Evolutionary conservation across 306 rosid species (phyloP).

Genomic region (Vigna nakashimae): DNA sequence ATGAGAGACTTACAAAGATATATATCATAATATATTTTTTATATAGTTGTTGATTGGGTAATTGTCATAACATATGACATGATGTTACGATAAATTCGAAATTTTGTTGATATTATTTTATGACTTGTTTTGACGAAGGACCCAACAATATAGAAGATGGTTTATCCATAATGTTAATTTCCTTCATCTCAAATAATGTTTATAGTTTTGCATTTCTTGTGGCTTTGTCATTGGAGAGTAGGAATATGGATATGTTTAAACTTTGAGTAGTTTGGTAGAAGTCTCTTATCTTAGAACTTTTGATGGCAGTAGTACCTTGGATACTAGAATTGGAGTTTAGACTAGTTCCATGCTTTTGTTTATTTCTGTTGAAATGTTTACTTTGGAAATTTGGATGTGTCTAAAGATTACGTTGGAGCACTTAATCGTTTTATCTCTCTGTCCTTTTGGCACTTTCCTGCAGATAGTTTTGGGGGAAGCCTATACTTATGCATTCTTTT

Average conservation of each 20-base stretch:
- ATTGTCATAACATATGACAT: too few relatives aligned
- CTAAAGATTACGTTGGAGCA: background rate
- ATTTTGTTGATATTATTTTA: too few relatives aligned
- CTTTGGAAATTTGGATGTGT: constrained; percentile 28
- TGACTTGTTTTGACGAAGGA: constrained; percentile 74
- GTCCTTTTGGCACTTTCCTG: background rate
- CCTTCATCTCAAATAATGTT: constrained; percentile 29
- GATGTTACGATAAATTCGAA: too few relatives aligned
- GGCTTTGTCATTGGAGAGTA: constrained; percentile 1
- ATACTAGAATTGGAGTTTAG: constrained; percentile 8
- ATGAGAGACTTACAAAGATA: too few relatives aligned
- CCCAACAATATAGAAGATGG: constrained; percentile 97
- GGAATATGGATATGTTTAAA: background rate
- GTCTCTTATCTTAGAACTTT: constrained; percentile 13
- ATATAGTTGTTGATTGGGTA: too few relatives aligned
- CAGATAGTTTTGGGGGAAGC: background rate
- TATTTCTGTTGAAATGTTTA: constrained; percentile 18
- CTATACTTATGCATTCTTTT: constrained; percentile 13
- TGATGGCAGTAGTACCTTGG: constrained; percentile 20
- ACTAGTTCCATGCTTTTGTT: constrained; percentile 10
- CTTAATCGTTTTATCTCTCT: constrained; percentile 7
- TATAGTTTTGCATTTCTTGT: constrained; percentile 33
- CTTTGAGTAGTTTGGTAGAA: constrained; percentile 1
- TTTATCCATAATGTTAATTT: constrained; percentile 84
- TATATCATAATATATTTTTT: too few relatives aligned